Conservation (phyloP, 2,329 filamentous ascomycete species). For the Hymenoscyphus infarciens region DNA sequence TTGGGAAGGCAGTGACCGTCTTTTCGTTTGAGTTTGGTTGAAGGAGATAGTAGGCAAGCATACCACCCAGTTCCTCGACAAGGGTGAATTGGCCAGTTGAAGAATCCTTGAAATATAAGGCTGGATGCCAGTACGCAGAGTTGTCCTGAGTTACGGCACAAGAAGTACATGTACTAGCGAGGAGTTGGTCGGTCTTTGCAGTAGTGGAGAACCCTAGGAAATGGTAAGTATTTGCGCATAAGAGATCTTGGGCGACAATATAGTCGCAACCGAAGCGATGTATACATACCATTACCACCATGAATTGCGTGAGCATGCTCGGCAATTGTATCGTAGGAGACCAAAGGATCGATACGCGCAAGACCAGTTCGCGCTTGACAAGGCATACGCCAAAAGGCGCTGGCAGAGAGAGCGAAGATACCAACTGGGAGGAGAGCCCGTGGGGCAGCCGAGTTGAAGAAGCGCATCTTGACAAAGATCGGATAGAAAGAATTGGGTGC, state of each 20-base stretch:
- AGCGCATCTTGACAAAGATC: slow-evolving; percentile 12
- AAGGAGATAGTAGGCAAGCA: slow-evolving; percentile 87
- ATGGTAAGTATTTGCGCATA: background rate
- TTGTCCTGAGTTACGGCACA: slow-evolving; percentile 59
- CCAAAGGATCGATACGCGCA: slow-evolving; percentile 73
- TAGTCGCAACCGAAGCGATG: background rate
- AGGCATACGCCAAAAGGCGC: slow-evolving; percentile 87
- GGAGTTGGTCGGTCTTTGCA: slow-evolving; percentile 56
- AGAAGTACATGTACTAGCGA: slow-evolving; percentile 59
- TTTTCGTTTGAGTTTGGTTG: slow-evolving; percentile 55
- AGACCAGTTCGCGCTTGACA: slow-evolving; percentile 69
- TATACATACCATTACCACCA: slow-evolving; percentile 68
- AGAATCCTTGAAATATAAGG: slow-evolving; percentile 45
- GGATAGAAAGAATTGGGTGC: background rate
- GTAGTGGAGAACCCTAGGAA: slow-evolving; percentile 59
- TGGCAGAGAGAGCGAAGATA: slow-evolving; percentile 31
- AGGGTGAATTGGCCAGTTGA: slow-evolving; percentile 48
- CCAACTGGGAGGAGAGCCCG: slow-evolving; percentile 11
- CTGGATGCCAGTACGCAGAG: slow-evolving; percentile 67
- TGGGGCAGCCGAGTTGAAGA: slow-evolving; percentile 10
- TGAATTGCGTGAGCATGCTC: slow-evolving; percentile 72
- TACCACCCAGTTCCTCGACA: slow-evolving; percentile 73
- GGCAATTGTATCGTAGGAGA: slow-evolving; percentile 56
- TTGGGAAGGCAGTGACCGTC: slow-evolving; percentile 67
- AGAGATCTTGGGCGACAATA: background rate